Percentiles rank a stretch among this genome's conserved stretches.
Evolutionary conservation across 768 basidiomycete species (phyloP).

Genomic region (Sarcodon aspratus): DNA sequence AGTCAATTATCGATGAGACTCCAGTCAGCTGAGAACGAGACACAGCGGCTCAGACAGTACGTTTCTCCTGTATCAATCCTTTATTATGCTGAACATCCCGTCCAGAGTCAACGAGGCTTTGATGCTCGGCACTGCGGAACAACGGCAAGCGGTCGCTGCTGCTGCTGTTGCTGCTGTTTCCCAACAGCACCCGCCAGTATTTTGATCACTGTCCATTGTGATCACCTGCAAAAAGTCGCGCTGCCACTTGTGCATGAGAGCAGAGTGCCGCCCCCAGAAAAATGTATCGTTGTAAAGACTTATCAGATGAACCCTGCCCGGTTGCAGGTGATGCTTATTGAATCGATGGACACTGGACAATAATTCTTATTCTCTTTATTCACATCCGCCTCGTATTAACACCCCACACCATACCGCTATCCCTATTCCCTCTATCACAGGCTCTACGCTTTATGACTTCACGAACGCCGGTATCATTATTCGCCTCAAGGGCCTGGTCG

Average conservation of each 20-base stretch:
- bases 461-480: background rate
- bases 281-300: constrained; percentile 15
- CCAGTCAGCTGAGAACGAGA: constrained; percentile 71
- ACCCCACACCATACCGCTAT: constrained; percentile 6
- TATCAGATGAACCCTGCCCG: constrained; percentile 33
- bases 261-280: constrained; percentile 9
- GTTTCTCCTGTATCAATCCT: constrained; percentile 8
- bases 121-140: constrained; percentile 77
- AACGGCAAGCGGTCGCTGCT: constrained; percentile 47
- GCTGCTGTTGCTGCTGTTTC: constrained; percentile 44
- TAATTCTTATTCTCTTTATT: constrained; percentile 19
- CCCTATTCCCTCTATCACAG: constrained; percentile 2
- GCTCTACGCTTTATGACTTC: background rate
- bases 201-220: constrained; percentile 30
- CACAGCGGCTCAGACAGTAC: constrained; percentile 60
- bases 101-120: constrained; percentile 74
- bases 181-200: constrained; percentile 25
- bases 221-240: constrained; percentile 16
- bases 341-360: constrained; percentile 27
- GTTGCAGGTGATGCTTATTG: constrained; percentile 42
- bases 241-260: constrained; percentile 16
- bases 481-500: background rate
- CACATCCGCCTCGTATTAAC: constrained; percentile 4
- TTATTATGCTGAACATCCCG: background rate
- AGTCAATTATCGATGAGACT: constrained; percentile 66